Evolutionary conservation across 129 eudicot genomes (phyloP), one percentile per base, ranked within the genome.

Genomic region (Pittosporum tobira): DNA sequence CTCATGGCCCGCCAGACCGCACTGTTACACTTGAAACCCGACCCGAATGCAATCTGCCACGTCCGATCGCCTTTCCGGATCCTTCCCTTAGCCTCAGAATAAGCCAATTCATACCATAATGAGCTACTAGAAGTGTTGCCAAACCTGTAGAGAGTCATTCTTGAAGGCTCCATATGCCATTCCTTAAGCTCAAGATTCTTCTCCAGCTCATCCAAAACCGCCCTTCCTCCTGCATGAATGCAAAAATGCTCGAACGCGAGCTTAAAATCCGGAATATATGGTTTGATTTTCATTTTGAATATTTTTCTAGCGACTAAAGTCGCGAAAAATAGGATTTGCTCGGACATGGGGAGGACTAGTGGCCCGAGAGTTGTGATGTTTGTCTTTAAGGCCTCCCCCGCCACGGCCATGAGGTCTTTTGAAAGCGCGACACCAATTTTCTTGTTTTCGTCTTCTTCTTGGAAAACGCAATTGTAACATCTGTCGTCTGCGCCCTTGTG

Each of bases 41-140:
- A 83, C 1, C 86, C 93, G 18, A 83, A 83, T 15, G 93, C 93
- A 62, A 83, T 79, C 65, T 83, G 87, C 93, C 87, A 79, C 0
- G 79, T 65, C 21, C 86, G 75, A 30, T 83, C 73, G 25, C 84
- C 89, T 46, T 72, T 82, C 25, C n/a, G 67, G 48, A 84, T 71
- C 64, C 87, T 57, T 13, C 94, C 94, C 36, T 84, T 84, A 0
- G 94, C 88, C 60, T 84, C 94, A 7, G 72, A 46, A 30, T 84
- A 84, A 0, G 94, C 94, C 49, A 84, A 5, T 30, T 74, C 84
- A 28, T 84, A 84, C 94, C 94, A 84, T 52, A 84, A 9, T 3
- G 94, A 84, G 50, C 88, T 84, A 49, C 94, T 84, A 0, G 94
- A 84, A 14, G 94, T 84, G 77, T 81, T 84, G 0, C 94, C 94